These are phyloP conservation scores for Drechslera avenae DNA, from an alignment of 2,329 filamentous ascomycete species.

Conservation along the genomic window DNA sequence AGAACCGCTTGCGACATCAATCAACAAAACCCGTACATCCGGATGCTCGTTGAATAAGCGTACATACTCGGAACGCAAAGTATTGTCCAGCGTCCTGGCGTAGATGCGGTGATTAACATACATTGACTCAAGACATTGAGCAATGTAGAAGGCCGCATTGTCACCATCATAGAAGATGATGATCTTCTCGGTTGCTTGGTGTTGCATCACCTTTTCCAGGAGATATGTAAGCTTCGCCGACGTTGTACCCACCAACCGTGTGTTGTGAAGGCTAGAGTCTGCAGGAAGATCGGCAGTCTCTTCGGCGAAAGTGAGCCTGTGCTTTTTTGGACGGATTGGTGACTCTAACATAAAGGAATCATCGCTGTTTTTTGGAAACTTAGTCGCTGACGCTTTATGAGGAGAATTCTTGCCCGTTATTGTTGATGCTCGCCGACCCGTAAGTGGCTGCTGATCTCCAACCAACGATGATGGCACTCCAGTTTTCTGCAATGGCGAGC, in stretches of 20 bases:
- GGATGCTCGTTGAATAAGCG: slow-evolving; percentile 74
- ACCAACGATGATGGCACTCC: slow-evolving; percentile 51
- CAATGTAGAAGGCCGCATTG: slow-evolving; percentile 84
- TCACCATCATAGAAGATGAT: slow-evolving; percentile 91
- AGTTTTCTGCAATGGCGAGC: slow-evolving; percentile 35
- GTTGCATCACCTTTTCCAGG: slow-evolving; percentile 70
- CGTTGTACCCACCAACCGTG: slow-evolving; percentile 74
- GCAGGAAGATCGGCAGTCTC: slow-evolving; percentile 39
- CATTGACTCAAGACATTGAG: slow-evolving; percentile 77
- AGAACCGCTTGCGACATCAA: slow-evolving; percentile 89
- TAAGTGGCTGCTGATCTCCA: slow-evolving; percentile 42
- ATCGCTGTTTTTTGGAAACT: not conserved
- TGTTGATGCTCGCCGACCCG: slow-evolving; percentile 32
- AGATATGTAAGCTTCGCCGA: slow-evolving; percentile 90
- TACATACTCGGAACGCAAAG: slow-evolving; percentile 74
- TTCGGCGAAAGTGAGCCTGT: slow-evolving; percentile 40
- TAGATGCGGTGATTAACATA: slow-evolving; percentile 69
- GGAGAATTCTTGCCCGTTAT: slow-evolving; percentile 29
- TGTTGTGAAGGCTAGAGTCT: slow-evolving; percentile 62
- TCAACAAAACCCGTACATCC: slow-evolving; percentile 77
- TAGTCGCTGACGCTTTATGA: slow-evolving; percentile 17
- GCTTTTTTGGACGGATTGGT: slow-evolving; percentile 32
- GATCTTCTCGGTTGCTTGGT: slow-evolving; percentile 79
- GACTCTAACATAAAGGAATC: slow-evolving; percentile 11
- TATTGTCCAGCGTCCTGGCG: slow-evolving; percentile 64